Evolutionary conservation across 208 protist species (phyloP).

Genomic region (Leishmania mexicana): DNA sequence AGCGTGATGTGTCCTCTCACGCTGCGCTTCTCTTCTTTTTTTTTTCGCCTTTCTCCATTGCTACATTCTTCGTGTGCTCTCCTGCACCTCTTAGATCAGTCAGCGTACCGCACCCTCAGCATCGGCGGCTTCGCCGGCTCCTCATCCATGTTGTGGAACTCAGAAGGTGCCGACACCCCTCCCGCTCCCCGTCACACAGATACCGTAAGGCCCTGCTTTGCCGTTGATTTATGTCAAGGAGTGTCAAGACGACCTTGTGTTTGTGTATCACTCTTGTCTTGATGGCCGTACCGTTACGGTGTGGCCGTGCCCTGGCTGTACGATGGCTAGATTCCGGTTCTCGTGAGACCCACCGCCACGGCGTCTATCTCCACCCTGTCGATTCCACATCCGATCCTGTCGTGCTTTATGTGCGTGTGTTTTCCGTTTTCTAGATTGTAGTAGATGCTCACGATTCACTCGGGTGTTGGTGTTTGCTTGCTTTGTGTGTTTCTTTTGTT

Average conservation of each 20-base stretch:
- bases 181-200: not conserved
- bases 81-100: not conserved
- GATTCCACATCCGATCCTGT: not conserved
- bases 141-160: not conserved
- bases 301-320: not conserved
- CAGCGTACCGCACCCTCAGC: not conserved
- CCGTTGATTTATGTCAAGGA: not conserved
- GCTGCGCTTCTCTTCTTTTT: not conserved
- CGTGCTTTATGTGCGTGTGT: not conserved
- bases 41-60: not conserved
- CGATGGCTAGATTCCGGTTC: not conserved
- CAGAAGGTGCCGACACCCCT: not conserved
- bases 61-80: not conserved
- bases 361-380: not conserved
- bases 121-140: not conserved
- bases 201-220: not conserved
- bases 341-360: not conserved
- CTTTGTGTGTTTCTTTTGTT: not conserved
- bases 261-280: not conserved
- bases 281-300: not conserved
- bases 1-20: not conserved
- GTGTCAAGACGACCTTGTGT: not conserved
- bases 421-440: not conserved
- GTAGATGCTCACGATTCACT: slow-evolving; percentile 6
- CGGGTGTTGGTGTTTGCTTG: not conserved